Conservation (phyloP, 2,329 filamentous ascomycete species). For the Talaromyces sp. region DNA sequence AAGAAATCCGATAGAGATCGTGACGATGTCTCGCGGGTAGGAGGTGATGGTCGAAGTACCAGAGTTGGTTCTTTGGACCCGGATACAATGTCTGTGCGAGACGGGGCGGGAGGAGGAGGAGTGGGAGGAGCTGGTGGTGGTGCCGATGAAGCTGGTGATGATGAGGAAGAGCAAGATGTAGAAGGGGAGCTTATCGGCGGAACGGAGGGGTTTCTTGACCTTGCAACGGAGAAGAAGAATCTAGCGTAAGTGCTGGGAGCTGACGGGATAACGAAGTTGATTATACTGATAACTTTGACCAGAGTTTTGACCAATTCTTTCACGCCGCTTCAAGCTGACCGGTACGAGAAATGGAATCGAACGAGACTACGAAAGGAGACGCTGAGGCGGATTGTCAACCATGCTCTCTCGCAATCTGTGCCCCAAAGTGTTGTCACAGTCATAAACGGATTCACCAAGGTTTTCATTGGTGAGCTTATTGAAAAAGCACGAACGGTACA, state of each 20-base stretch:
- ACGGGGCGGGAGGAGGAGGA: conserved; percentile 9
- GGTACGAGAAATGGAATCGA: conserved; percentile 48
- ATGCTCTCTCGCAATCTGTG: conserved; percentile 63
- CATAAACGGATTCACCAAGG: conserved; percentile 62
- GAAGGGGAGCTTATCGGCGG: conserved; percentile 42
- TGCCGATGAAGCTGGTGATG: conserved; percentile 46
- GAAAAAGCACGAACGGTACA: conserved; percentile 63
- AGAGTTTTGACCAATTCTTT: conserved; percentile 46
- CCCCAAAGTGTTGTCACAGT: conserved; percentile 60
- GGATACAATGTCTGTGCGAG: conserved; percentile 26
- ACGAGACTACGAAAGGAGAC: conserved; percentile 48
- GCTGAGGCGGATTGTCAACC: conserved; percentile 57
- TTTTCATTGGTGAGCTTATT: conserved; percentile 62
- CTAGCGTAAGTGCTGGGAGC: conserved; percentile 35
- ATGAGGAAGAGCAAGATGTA: conserved; percentile 48
- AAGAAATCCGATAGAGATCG: conserved; percentile 34
- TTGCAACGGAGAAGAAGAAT: conserved; percentile 50
- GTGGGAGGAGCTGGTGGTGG: conserved; percentile 35
- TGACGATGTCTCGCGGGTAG: conserved; percentile 27
- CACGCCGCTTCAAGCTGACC: conserved; percentile 42
- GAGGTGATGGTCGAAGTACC: conserved; percentile 19
- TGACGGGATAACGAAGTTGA: neutral
- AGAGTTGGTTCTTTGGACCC: conserved; percentile 30
- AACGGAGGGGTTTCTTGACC: conserved; percentile 43
- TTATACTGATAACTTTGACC: conserved; percentile 1